Base-by-base conservation (phyloP, 2,329 filamentous ascomycete genomes). In the Capronia coronata region DNA sequence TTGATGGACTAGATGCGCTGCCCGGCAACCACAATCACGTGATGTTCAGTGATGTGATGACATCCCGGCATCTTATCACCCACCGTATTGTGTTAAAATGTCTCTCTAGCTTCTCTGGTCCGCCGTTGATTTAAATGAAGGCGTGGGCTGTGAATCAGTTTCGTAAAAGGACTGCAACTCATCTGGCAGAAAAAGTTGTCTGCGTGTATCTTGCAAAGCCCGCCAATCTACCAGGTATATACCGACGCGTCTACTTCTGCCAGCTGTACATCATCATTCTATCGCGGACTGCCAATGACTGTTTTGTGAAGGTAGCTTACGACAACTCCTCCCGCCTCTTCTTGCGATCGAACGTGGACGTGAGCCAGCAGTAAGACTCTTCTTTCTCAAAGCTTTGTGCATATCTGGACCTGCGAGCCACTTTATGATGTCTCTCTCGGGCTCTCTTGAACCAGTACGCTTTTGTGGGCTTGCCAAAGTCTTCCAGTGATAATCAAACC, bases 381-480 rank as follows among this genome's bases (percentile, higher is more conserved):
- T 23, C 34, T 32, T 14, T 32, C 39, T 38, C 39, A 23, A 40
- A 27, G 32, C 27, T 43, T 47, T 44, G 47, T 29, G 49, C 43
- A 34, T 32, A 27, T 21, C 34, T 37, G 44, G 16, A 34, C 27
- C 39, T 27, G 46, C 42, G 16, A 22, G 43, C 47, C 46, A 21
- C 27, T 37, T 48, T 34, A 49, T 52, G 40, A 56, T 56, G 53
- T 49, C 47, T 43, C 32, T 37, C 30, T 43, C 46, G 21, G 46
- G 39, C 47, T 46, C 49, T 16, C 18, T 16, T 40, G 40, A 43
- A 25, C 44, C 46, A 35, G 43, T 46, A 39, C 39, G 43, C 34
- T 22, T 43, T 46, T n/a, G 39, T 40, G 42, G 52, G 22, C 47
- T 49, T 40, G 40, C 27, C 9, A 35, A 23, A 38, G 41, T 41